These are phyloP conservation scores for Hypomontagnella submonticulosa DNA, from an alignment of 495 filamentous ascomycete species.

Conservation along the genomic window DNA sequence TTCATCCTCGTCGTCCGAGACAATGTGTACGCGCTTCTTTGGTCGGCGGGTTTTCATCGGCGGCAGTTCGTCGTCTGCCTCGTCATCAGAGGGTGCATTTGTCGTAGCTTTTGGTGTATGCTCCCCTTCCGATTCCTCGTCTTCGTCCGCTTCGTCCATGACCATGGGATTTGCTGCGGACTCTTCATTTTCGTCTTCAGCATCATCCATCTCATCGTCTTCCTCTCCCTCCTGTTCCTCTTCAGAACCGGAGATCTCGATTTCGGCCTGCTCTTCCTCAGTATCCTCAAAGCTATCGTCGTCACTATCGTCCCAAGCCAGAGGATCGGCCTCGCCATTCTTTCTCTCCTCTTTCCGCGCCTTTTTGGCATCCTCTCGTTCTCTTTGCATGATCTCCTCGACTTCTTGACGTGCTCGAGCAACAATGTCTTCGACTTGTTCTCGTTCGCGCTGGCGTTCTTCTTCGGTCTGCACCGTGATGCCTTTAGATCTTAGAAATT, in stretches of 20 bases:
- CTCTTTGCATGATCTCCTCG: conserved; percentile 78
- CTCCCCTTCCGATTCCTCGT: conserved; percentile 47
- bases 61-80: conserved; percentile 50
- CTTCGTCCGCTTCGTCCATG: conserved; percentile 45
- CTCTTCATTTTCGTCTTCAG: conserved; percentile 46
- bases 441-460: conserved; percentile 79
- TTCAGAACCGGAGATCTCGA: conserved; percentile 61
- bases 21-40: conserved; percentile 58
- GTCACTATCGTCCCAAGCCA: conserved; percentile 71
- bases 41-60: conserved; percentile 51
- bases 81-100: conserved; percentile 56
- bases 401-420: conserved; percentile 85
- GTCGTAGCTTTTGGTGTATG: conserved; percentile 51
- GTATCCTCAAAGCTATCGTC: conserved; percentile 66
- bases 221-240: conserved; percentile 50
- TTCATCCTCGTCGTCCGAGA: conserved; percentile 74
- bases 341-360: conserved; percentile 63
- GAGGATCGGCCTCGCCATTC: conserved; percentile 60
- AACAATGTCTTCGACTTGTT: conserved; percentile 86
- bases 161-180: conserved; percentile 42
- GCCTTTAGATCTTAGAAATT: conserved; percentile 79
- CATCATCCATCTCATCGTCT: conserved; percentile 32
- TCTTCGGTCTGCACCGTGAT: conserved; percentile 86
- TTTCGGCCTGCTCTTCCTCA: conserved; percentile 60
- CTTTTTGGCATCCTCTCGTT: conserved; percentile 75